phyloP scores from a whole-genome alignment of 257 asterid species.

The Paulownia fortunei region DNA sequence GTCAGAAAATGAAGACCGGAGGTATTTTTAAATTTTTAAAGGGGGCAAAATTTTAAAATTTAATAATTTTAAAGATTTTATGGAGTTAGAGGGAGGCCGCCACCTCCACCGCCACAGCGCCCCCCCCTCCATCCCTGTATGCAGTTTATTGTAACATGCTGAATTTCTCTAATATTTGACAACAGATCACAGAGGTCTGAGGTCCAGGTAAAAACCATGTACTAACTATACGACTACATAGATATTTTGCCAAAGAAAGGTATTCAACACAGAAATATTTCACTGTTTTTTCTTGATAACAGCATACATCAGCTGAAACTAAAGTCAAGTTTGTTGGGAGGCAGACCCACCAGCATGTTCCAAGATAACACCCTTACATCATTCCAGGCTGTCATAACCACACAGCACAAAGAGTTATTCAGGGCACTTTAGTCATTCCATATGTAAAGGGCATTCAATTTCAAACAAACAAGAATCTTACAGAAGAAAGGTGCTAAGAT shows the following conservation, averaged over 20 bases:
- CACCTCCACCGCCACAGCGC: too few relatives aligned
- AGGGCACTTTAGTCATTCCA: conserved; percentile 33
- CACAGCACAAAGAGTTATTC: conserved; percentile 19
- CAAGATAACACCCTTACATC: conserved; percentile 27
- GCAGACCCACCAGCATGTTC: conserved; percentile 42
- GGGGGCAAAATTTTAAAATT: too few relatives aligned
- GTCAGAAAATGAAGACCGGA: too few relatives aligned
- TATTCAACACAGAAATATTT: not conserved
- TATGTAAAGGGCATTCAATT: not conserved
- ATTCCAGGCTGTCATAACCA: conserved; percentile 35
- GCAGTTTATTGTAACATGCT: too few relatives aligned
- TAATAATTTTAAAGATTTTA: too few relatives aligned
- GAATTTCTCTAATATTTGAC: too few relatives aligned
- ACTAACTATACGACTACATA: not conserved
- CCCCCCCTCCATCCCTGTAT: too few relatives aligned
- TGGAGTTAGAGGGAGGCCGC: too few relatives aligned
- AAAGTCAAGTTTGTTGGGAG: conserved; percentile 28
- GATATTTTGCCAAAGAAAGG: not conserved
- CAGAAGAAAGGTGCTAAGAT: conserved; percentile 25
- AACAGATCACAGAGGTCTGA: too few relatives aligned
- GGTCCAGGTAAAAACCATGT: not conserved
- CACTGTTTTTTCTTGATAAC: not conserved
- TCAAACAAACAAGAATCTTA: conserved; percentile 12
- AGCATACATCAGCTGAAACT: conserved; percentile 3
- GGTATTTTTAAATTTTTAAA: too few relatives aligned